Evolutionary conservation across 108 stramenopile genomes (phyloP), one percentile per base, ranked within the genome.

Genomic region (Nitzschia sp.): DNA sequence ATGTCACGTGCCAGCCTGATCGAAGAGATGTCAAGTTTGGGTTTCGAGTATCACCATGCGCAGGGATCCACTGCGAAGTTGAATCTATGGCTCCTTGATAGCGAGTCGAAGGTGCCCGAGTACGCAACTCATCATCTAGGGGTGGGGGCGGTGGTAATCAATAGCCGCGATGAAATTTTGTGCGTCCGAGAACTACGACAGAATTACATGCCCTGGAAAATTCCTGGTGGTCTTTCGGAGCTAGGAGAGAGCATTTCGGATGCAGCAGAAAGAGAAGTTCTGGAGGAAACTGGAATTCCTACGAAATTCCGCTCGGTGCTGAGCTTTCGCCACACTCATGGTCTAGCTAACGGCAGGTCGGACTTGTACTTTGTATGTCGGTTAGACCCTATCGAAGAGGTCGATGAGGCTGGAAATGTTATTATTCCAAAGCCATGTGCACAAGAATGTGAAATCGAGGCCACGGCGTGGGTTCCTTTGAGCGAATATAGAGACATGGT

Each of bases 221-320:
- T 94, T 4, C 96, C 96, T 0, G 90, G 90, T 6, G 96, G 96
- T 1, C 68, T 93, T 25, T 65, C 81, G 0, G 94, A 96, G 26
- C 53, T 89, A 41, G 94, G 92, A 4, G 96, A 96, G 72, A 53
- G 76, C n/a, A 70, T 96, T 27, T 77, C 81, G 50, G 79, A 81
- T 6, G 94, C 90, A 1, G 94, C 82, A 3, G 56, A 75, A 36
- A 72, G 96, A 21, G 96, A 96, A 75, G 94, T 95, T 1, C 58
- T 76, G 63, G 96, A 96, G 75, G 96, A 96, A 63, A 96, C 96
- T 8, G 96, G 96, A 9, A 85, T 96, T 35, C 48, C 46, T 16
- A 76, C 83, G 27, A 68, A 59, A 0, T 95, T 88, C 63, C 61
- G 66, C 4, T 82, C 77, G 50, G 70, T 96, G 0, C 59, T 96